Base-by-base conservation (phyloP, 495 filamentous ascomycete species). In the Penicillium pulvis region DNA sequence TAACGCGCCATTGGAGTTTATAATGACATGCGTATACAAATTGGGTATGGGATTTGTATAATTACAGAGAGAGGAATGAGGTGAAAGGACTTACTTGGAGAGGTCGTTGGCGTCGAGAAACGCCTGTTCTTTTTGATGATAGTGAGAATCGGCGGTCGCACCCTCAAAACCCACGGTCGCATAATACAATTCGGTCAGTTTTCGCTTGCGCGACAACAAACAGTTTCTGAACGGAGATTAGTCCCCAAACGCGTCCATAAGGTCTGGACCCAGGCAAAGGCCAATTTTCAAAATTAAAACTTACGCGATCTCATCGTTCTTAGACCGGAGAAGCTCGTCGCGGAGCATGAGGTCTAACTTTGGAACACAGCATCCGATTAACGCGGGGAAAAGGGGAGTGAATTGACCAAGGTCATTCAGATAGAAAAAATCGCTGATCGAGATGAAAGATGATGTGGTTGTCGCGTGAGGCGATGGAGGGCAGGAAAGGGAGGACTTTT, bases 61-160 rank as follows among this genome's bases (percentile, higher is more conserved):
- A 55, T 51, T 39, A 70, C 62, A 63, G 61, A 61, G 44, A 58
- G 44, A 59, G 53, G 46, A 53, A 51, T 16, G 35, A 19, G 30
- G 23, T 23, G 55, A 69, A 55, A 24, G 46, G 26, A 83, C 88
- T 75, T 85, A 96, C 92, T 86, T 86, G 53, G 85, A 65, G 54
- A 96, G 85, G 62, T 93, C 88, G 73, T 86, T 87, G 58, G 81
- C 82, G 57, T 90, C 82, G 43, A 96, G 81, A 62, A 93, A 94
- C 31, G 72, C 75, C 55, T 71, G 69, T 72, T 85, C 81, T 59
- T 79, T 79, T 54, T 76, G 66, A 53, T 76, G 69, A 66, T 75
- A 75, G 58, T 79, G 80, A 58, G 79, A 74, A 65, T 89, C 84
- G 61, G 85, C 85, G 70, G 76, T 76, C 71, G 75, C 75, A 74